These are phyloP conservation scores for Coniochaeta hoffmannii DNA, from an alignment of 2,329 filamentous ascomycete species.

Conservation along the genomic window DNA sequence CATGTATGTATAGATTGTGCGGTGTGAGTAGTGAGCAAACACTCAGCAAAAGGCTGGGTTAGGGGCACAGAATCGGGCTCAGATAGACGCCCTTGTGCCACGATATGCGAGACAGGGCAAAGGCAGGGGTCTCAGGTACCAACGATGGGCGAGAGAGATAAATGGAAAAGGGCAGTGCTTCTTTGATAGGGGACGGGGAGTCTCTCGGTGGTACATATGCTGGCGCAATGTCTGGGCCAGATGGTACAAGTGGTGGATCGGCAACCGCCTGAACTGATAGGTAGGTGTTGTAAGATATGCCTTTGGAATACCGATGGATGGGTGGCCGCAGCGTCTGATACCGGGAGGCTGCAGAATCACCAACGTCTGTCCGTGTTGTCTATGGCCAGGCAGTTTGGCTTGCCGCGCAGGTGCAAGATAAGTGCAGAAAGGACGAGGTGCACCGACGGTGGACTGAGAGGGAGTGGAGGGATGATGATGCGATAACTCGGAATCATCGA, in stretches of 20 bases:
- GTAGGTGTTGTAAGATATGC: conserved; percentile 3
- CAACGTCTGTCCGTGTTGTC: background rate
- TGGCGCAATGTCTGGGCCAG: conserved; percentile 1
- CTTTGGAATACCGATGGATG: background rate
- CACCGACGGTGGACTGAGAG: background rate
- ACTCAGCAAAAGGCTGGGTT: conserved; percentile 1
- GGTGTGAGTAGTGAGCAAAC: background rate
- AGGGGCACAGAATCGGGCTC: background rate
- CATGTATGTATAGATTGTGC: background rate
- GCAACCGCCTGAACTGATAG: background rate
- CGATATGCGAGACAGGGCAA: conserved; percentile 1
- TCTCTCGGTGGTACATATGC: background rate
- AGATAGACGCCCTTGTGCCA: conserved; percentile 2
- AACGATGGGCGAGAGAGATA: background rate
- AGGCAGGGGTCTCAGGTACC: background rate
- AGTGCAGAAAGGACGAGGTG: background rate
- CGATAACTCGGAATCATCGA: background rate
- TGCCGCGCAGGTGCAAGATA: background rate
- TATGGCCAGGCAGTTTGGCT: background rate
- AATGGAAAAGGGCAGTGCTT: background rate
- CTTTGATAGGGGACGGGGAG: background rate
- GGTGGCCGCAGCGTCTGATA: background rate
- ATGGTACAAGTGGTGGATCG: background rate
- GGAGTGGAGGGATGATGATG: background rate
- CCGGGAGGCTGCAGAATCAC: conserved; percentile 1